Evolutionary conservation across 495 filamentous ascomycete species (phyloP).

Genomic region (Neurospora tetrasperma): DNA sequence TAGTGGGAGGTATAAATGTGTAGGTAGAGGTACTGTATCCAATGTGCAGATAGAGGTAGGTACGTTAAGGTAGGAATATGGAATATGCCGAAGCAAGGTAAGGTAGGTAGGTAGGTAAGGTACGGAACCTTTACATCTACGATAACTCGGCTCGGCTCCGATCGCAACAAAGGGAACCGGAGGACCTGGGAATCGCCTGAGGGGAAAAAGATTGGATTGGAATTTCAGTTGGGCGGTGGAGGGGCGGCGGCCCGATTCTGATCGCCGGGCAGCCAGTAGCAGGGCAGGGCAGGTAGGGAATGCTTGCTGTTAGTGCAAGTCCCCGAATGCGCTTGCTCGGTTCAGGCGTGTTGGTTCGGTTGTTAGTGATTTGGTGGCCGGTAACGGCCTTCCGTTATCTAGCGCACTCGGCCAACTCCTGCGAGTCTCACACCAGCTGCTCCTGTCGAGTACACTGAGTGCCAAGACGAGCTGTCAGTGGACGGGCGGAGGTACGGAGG

Average conservation of each 20-base stretch:
- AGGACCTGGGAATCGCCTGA: not conserved
- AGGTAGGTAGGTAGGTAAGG: not conserved
- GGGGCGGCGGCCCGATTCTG: not conserved
- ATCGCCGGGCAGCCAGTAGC: not conserved
- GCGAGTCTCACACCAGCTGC: not conserved
- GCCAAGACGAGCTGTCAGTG: not conserved
- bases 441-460: not conserved
- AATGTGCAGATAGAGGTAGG: too few relatives aligned
- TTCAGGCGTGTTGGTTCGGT: not conserved
- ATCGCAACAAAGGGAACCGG: not conserved
- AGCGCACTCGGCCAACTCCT: not conserved
- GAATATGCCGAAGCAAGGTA: not conserved
- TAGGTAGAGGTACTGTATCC: not conserved
- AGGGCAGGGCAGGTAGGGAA: not conserved
- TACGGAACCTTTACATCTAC: not conserved
- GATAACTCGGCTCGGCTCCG: not conserved
- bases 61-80: too few relatives aligned
- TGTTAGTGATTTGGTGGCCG: not conserved
- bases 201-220: not conserved
- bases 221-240: not conserved
- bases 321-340: not conserved
- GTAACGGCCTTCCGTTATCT: not conserved
- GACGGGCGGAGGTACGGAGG: not conserved
- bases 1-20: too few relatives aligned
- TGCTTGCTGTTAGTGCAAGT: not conserved